Evolutionary conservation across 805 yeast genomes (phyloP).

Genomic region (Yueomyces sinensis): DNA sequence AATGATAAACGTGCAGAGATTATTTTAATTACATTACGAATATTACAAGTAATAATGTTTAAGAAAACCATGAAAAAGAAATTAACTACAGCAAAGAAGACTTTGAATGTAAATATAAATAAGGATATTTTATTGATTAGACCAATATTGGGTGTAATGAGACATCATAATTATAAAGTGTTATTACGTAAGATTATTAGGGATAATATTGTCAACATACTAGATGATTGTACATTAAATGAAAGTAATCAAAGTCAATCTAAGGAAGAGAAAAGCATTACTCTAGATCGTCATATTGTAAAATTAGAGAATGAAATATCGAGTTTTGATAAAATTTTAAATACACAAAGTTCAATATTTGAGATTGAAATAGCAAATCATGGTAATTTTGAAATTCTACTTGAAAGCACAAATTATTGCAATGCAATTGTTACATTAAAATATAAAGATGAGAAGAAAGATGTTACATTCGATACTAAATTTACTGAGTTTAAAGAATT

Average conservation of each 20-base stretch:
- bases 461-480: conserved; percentile 12
- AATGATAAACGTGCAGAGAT: conserved; percentile 26
- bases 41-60: conserved; percentile 27
- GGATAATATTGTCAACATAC: conserved; percentile 13
- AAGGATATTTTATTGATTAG: conserved; percentile 16
- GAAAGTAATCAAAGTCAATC: neutral
- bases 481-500: conserved; percentile 23
- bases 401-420: conserved; percentile 22
- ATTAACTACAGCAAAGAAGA: conserved; percentile 8
- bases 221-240: conserved; percentile 7
- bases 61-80: conserved; percentile 24
- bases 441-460: conserved; percentile 5
- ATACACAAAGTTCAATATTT: conserved; percentile 13
- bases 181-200: conserved; percentile 17
- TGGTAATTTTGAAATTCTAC: conserved; percentile 7
- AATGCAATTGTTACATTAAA: conserved; percentile 16
- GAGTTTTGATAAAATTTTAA: conserved; percentile 12
- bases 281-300: conserved; percentile 12
- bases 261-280: neutral
- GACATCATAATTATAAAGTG: conserved; percentile 20
- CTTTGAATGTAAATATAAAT: conserved; percentile 3
- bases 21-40: conserved; percentile 21
- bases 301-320: conserved; percentile 14
- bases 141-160: conserved; percentile 21
- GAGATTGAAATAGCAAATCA: conserved; percentile 5